A percentile compares a stretch with the other conserved stretches of the same genome.
Evolutionary conservation across 495 filamentous ascomycete species (phyloP).

Genomic region (Aspergillus campestris): DNA sequence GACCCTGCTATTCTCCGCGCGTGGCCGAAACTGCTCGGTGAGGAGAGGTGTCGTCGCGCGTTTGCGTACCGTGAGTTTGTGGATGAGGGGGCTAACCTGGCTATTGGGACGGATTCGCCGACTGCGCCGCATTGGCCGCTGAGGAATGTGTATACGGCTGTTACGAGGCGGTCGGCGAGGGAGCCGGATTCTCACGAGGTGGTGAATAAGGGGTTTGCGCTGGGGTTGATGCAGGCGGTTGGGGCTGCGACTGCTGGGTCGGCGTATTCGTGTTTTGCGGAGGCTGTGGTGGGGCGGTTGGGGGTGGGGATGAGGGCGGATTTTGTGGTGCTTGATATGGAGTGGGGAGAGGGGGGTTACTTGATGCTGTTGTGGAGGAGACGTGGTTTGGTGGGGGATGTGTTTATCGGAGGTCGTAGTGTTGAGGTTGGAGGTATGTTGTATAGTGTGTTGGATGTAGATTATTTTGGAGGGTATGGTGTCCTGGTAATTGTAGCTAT

Average conservation of each 20-base stretch:
- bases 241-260: conserved; percentile 48
- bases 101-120: conserved; percentile 53
- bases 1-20: conserved; percentile 54
- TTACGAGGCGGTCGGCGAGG: conserved; percentile 47
- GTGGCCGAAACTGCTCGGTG: conserved; percentile 49
- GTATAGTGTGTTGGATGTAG: not conserved
- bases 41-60: conserved; percentile 41
- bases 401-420: conserved; percentile 3
- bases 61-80: conserved; percentile 56
- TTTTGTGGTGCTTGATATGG: conserved; percentile 51
- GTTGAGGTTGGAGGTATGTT: too few relatives aligned
- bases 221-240: conserved; percentile 43
- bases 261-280: conserved; percentile 51
- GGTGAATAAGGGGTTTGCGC: conserved; percentile 45
- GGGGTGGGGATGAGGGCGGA: conserved; percentile 44
- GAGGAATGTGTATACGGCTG: conserved; percentile 51
- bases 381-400: conserved; percentile 10
- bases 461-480: not conserved
- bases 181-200: conserved; percentile 38
- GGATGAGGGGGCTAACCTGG: conserved; percentile 42
- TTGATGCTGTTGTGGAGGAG: conserved; percentile 29
- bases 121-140: conserved; percentile 51
- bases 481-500: too few relatives aligned
- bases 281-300: conserved; percentile 42
- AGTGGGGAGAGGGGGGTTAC: conserved; percentile 41